Evolutionary conservation across 2,329 filamentous ascomycete species (phyloP).

Genomic region (Leptographium flavum): DNA sequence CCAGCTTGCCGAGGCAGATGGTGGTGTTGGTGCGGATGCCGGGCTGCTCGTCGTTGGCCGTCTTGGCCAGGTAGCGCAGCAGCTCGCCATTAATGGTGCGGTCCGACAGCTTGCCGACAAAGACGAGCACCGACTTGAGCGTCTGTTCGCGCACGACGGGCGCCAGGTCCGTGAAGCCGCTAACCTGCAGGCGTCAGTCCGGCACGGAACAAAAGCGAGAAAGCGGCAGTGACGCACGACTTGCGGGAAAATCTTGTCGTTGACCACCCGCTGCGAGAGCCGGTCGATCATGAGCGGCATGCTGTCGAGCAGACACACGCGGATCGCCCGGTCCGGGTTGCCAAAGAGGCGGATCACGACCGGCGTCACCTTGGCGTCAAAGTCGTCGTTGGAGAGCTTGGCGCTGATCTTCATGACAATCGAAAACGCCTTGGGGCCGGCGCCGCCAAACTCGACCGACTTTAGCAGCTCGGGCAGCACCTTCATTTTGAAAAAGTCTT

Average conservation of each 20-base stretch:
- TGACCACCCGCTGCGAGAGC: constrained; percentile 74
- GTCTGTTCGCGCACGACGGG: constrained; percentile 92
- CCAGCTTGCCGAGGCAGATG: constrained; percentile 92
- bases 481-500: constrained; percentile 97
- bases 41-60: constrained; percentile 92
- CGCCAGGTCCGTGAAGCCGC: constrained; percentile 83
- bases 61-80: constrained; percentile 80
- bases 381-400: constrained; percentile 82
- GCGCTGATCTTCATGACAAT: constrained; percentile 83
- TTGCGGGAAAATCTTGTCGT: constrained; percentile 92
- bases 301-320: constrained; percentile 82
- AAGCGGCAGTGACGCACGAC: constrained; percentile 41
- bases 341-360: constrained; percentile 77
- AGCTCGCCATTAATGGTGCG: constrained; percentile 88
- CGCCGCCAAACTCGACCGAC: constrained; percentile 95
- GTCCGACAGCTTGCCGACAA: constrained; percentile 83
- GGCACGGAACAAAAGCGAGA: background rate
- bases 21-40: constrained; percentile 97
- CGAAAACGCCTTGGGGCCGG: constrained; percentile 77
- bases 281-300: constrained; percentile 85
- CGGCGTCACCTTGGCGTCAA: constrained; percentile 68
- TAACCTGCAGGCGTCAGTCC: constrained; percentile 40
- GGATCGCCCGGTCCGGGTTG: constrained; percentile 81
- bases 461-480: constrained; percentile 92
- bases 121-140: constrained; percentile 77